Conservation (phyloP, 768 basidiomycete species). For the Hericium erinaceus region DNA sequence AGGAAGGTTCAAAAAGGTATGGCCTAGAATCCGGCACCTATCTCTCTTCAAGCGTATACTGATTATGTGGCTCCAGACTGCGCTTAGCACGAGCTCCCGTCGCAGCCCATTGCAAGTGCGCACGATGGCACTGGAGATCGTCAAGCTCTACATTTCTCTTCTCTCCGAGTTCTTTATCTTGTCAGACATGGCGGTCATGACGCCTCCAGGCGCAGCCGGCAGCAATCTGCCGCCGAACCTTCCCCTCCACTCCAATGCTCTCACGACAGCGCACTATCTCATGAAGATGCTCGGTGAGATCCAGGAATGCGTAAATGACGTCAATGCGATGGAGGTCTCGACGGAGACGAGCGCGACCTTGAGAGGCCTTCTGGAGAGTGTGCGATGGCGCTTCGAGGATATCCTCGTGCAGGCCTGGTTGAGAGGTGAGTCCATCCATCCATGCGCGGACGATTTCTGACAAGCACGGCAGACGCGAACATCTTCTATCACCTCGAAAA, state of each 20-base stretch:
- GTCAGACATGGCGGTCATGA: constrained; percentile 67
- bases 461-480: constrained; percentile 55
- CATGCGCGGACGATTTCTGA: not conserved
- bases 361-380: constrained; percentile 68
- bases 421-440: constrained; percentile 47
- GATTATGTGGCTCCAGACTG: constrained; percentile 13
- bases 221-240: constrained; percentile 40
- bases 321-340: constrained; percentile 72
- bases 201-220: constrained; percentile 32
- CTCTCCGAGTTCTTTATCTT: constrained; percentile 81
- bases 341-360: constrained; percentile 61
- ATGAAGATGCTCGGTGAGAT: constrained; percentile 76
- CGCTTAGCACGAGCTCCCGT: constrained; percentile 36
- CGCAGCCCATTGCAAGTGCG: constrained; percentile 78
- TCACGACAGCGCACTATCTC: constrained; percentile 77
- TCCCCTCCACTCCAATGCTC: constrained; percentile 68
- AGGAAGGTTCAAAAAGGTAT: constrained; percentile 84
- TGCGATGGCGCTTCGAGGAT: constrained; percentile 84
- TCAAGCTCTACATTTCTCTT: constrained; percentile 76
- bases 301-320: constrained; percentile 76
- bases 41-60: not conserved
- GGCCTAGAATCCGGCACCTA: not conserved
- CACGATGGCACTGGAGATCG: constrained; percentile 81
- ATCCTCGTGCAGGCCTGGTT: constrained; percentile 73
- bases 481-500: constrained; percentile 77